Evolutionary conservation across 2,329 filamentous ascomycete species (phyloP), one percentile per base, ranked within the genome.

Genomic region (Phialophora tarda): DNA sequence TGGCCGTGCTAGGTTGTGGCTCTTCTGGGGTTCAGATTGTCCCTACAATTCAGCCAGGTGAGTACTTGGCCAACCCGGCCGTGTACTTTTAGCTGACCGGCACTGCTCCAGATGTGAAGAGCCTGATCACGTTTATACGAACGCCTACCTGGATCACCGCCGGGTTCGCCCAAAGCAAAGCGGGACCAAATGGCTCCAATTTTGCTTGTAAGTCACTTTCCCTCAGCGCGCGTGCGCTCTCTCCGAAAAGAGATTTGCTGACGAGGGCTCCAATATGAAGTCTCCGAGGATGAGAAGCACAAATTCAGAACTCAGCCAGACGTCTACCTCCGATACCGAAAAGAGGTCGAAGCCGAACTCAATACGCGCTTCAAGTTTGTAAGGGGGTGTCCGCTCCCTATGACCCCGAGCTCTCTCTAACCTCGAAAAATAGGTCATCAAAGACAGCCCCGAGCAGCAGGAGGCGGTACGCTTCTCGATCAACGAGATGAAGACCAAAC

Each of bases 11-110:
- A 51, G 71, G 74, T 1, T 71, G 71, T 44, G 74, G 69, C 12
- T 67, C 70, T 2, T 71, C 67, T 12, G 73, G 63, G 0, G 71
- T 73, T 21, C 73, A 75, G 41, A 68, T 74, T 38, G 72, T 80
- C 8, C 78, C 79, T 0, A 77, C 75, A 0, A 77, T 81, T 55
- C 77, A 81, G 55, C 75, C 77, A 10, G n/a, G n/a, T n/a, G n/a
- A n/a, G n/a, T n/a, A n/a, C n/a, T n/a, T n/a, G n/a, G n/a, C n/a
- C n/a, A n/a, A n/a, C n/a, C n/a, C n/a, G n/a, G n/a, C n/a, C n/a
- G n/a, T n/a, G n/a, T n/a, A n/a, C n/a, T n/a, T n/a, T n/a, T n/a
- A n/a, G n/a, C n/a, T n/a, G n/a, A n/a, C n/a, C n/a, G n/a, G n/a
- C n/a, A n/a, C n/a, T n/a, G n/a, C n/a, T n/a, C n/a, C n/a, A n/a